A percentile compares a stretch with the other conserved stretches of the same genome.
phyloP scores from a whole-genome alignment of 345 rosid species.

The Citrus unshiu region DNA sequence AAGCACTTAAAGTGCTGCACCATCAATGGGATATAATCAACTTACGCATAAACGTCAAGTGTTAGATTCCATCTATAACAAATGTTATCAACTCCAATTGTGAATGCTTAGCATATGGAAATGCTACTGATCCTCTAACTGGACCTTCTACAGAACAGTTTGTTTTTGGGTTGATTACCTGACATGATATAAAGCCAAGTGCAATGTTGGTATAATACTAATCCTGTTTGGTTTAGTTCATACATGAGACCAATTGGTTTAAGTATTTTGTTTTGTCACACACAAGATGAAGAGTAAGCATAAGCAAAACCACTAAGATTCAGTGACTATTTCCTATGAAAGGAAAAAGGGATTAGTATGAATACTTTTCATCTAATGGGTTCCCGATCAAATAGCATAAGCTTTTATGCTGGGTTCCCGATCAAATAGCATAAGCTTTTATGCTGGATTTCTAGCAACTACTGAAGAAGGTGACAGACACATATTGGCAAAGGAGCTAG shows the following conservation, averaged over 20 bases:
- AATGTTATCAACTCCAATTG: not conserved
- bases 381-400: not conserved
- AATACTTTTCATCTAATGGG: not conserved
- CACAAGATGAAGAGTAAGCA: not conserved
- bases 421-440: not conserved
- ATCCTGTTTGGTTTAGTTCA: not conserved
- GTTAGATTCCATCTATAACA: not conserved
- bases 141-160: not conserved
- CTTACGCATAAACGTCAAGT: not conserved
- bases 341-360: not conserved
- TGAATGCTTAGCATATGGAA: not conserved
- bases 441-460: not conserved
- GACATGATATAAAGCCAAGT: not conserved
- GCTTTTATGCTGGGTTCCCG: not conserved
- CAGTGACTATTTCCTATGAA: not conserved
- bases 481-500: not conserved
- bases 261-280: not conserved
- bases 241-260: not conserved
- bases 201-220: not conserved
- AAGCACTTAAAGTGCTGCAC: constrained; percentile 6
- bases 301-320: not conserved
- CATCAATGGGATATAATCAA: not conserved
- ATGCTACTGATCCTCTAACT: not conserved
- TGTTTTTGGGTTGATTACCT: not conserved
- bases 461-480: not conserved